Evolutionary conservation across 306 rosid species (phyloP), one percentile per base, ranked within the genome.

Genomic region (Dicorynia guianensis): DNA sequence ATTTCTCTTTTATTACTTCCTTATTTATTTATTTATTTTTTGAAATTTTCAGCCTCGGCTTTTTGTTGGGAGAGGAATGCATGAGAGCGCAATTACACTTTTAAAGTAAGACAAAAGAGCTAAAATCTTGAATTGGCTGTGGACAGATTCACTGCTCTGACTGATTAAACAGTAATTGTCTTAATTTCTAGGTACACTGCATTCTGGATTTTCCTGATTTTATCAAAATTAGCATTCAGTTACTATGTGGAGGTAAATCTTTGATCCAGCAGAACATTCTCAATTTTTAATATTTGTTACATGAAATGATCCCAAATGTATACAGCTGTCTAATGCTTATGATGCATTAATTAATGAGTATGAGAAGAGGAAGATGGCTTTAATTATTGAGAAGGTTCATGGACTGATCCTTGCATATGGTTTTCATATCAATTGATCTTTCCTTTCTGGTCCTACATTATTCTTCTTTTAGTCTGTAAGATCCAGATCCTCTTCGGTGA

Each of bases 21-120:
- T 60, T 19, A 60, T 67, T 61, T 25, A 49, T 17, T 80, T 65
- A 11, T 55, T 33, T 65, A 39, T 64, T 42, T 64, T 42, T 20
- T 49, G 48, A 52, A 67, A 79, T 53, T 82, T 76, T 57, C 86
- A 95, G 98, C 89, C 98, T 71, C 96, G 91, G 53, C 97, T 95
- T 75, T 95, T 92, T 75, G 98, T 95, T 78, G 98, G 98, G 76
- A 92, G 98, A 87, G 97, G 96, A 87, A 95, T 95, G 97, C 98
- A 95, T 67, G 98, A 95, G 83, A 94, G 98, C 80, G 40, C 88
- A 39, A 14, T 89, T 79, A 80, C 95, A 46, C 88, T 92, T 74
- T 72, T 95, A 62, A 85, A 84, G 98, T 94, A 92, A 91, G 87
- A 76, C 47, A 38, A 18, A 7, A 12, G 54, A 53, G 78, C 77